Percentiles rank a stretch among this genome's conserved stretches.
Evolutionary conservation across 441 rosid species (phyloP).

Genomic region (Euphorbia schlechtendalii): DNA sequence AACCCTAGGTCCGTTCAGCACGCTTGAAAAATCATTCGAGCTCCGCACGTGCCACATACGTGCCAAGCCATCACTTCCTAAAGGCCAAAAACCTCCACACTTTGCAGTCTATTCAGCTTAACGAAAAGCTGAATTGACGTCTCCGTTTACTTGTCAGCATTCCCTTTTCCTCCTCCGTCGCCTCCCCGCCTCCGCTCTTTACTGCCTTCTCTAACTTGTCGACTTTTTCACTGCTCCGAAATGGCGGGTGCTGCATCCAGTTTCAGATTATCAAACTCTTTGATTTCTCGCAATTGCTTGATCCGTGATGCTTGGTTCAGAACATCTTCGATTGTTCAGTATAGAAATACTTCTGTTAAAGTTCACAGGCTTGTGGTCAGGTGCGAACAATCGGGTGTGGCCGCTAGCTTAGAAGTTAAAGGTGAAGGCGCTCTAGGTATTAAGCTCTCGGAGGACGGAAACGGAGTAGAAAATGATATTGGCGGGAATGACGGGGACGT

Average conservation of each 20-base stretch:
- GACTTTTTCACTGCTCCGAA: constrained; percentile 18
- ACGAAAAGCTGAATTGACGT: neutral
- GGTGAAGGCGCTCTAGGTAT: constrained; percentile 28
- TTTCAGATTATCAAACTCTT: constrained; percentile 28
- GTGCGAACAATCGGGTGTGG: constrained; percentile 17
- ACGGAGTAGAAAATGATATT: constrained; percentile 23
- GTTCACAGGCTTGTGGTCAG: constrained; percentile 12
- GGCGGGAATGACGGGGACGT: constrained; percentile 30
- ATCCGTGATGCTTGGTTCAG: constrained; percentile 4
- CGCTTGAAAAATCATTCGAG: neutral
- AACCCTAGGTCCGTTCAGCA: neutral
- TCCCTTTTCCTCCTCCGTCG: neutral
- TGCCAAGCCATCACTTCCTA: neutral
- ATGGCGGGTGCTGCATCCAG: constrained; percentile 39
- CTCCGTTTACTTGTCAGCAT: neutral
- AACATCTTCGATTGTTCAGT: constrained; percentile 17
- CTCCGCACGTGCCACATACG: constrained; percentile 1
- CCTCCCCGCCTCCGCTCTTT: neutral
- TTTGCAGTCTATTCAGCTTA: neutral
- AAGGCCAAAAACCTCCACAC: too few relatives aligned
- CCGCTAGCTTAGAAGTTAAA: constrained; percentile 14
- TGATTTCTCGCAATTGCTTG: constrained; percentile 22
- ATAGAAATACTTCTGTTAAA: neutral
- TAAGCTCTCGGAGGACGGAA: constrained; percentile 23
- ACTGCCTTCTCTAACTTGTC: constrained; percentile 22